Percentiles rank a stretch among this genome's conserved stretches.
These are phyloP conservation scores for Dittrichia graveolens DNA, from an alignment of 129 eudicot species.

Conservation along the genomic window DNA sequence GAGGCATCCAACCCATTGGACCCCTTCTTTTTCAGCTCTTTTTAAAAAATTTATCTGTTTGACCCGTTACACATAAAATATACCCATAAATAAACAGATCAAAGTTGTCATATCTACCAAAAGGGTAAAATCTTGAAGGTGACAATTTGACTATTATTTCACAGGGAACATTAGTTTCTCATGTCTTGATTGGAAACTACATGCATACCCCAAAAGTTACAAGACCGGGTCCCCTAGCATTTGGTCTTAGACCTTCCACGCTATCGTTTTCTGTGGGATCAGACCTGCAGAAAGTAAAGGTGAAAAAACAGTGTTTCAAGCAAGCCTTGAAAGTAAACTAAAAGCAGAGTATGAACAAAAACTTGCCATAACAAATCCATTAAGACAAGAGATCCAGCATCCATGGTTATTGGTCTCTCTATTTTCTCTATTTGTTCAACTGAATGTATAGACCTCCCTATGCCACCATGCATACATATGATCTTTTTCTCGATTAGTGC, in stretches of 20 bases:
- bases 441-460: conserved; percentile 91
- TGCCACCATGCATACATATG: conserved; percentile 98
- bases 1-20: background rate
- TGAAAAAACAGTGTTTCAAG: conserved; percentile 18
- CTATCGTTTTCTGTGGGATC: conserved; percentile 99
- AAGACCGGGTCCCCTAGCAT: conserved; percentile 95
- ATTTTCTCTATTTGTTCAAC: conserved; percentile 97
- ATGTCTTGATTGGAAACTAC: background rate
- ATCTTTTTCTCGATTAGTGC: conserved; percentile 93
- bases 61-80: background rate
- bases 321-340: conserved; percentile 11
- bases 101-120: background rate
- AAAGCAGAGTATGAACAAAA: conserved; percentile 4
- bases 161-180: background rate
- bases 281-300: conserved; percentile 60
- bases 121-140: background rate
- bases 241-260: conserved; percentile 90
- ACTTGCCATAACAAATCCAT: conserved; percentile 91
- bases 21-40: background rate
- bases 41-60: background rate
- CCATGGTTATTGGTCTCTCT: conserved; percentile 99
- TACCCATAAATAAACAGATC: background rate
- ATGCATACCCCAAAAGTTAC: conserved; percentile 90
- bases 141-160: background rate
- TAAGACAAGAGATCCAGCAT: conserved; percentile 89